phyloP scores from a whole-genome alignment of 2,329 filamentous ascomycete genomes.

The Tricladium varicosporioides region DNA sequence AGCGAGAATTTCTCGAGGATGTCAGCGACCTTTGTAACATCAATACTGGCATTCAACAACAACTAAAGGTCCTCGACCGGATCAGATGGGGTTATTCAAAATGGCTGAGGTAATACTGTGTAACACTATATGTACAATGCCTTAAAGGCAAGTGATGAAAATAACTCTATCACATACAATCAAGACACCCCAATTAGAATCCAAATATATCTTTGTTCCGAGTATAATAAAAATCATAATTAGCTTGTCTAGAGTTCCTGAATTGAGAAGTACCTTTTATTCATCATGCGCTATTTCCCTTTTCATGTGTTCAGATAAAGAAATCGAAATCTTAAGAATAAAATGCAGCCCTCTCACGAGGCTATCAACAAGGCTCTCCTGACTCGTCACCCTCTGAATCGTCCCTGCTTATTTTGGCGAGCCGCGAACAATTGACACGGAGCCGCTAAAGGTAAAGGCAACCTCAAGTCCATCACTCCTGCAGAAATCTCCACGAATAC shows the following conservation, averaged over 20 bases:
- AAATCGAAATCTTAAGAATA: no score
- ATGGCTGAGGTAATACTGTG: conserved; percentile 51
- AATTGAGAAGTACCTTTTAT: no score
- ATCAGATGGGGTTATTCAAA: conserved; percentile 88
- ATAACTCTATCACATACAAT: no score
- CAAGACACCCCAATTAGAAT: not conserved
- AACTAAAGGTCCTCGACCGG: conserved; percentile 75
- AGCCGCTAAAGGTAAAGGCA: conserved; percentile 1
- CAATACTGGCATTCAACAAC: conserved; percentile 70
- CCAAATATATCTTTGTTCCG: not conserved
- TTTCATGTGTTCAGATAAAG: no score
- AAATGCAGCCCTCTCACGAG: no score
- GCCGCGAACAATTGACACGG: not conserved
- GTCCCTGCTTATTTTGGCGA: not conserved
- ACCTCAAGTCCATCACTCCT: conserved; percentile 4
- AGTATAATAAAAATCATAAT: not conserved
- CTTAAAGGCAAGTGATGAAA: not conserved
- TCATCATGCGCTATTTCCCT: no score
- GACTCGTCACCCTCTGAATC: not conserved
- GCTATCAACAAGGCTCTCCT: no score
- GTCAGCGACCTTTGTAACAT: conserved; percentile 82
- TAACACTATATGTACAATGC: not conserved
- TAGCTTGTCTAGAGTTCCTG: no score
- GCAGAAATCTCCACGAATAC: not conserved
- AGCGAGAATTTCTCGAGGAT: conserved; percentile 85